These are phyloP conservation scores for Xerocomellus chrysenteron DNA, from an alignment of 768 basidiomycete species.

Conservation along the genomic window DNA sequence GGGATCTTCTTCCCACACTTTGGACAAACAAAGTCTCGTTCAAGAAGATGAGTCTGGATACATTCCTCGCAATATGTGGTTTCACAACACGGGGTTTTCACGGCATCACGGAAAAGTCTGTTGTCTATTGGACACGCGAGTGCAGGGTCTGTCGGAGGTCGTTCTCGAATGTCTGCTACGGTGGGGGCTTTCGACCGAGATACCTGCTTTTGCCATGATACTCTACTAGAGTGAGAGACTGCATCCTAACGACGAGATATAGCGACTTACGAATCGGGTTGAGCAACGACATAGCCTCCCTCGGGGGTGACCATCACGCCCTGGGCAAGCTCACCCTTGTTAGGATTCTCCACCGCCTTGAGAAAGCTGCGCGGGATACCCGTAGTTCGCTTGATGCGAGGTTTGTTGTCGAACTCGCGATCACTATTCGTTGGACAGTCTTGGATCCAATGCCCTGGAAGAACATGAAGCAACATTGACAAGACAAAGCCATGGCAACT, in stretches of 20 bases:
- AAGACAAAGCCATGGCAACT: constrained; percentile 11
- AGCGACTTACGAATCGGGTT: constrained; percentile 85
- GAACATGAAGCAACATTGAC: constrained; percentile 4
- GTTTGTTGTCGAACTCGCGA: constrained; percentile 89
- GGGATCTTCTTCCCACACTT: constrained; percentile 85
- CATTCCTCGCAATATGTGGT: constrained; percentile 95
- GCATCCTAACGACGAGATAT: not conserved
- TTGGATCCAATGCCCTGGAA: constrained; percentile 96
- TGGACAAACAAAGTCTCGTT: constrained; percentile 94
- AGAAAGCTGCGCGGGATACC: constrained; percentile 98
- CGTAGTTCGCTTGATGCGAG: constrained; percentile 95
- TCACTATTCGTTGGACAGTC: constrained; percentile 98
- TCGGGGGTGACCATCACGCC: constrained; percentile 99
- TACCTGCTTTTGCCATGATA: constrained; percentile 93
- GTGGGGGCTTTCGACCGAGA: constrained; percentile 77
- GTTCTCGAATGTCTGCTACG: constrained; percentile 86
- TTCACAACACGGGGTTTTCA: constrained; percentile 93
- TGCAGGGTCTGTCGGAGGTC: constrained; percentile 71
- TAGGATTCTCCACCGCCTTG: constrained; percentile 90
- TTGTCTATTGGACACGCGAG: constrained; percentile 90
- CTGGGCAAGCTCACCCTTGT: constrained; percentile 63
- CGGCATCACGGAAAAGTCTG: constrained; percentile 90
- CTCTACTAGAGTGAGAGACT: constrained; percentile 46
- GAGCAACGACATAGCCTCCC: constrained; percentile 95
- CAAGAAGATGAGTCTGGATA: constrained; percentile 89